phyloP scores from a whole-genome alignment of 257 asterid species.

The Gynochthodes officinalis region DNA sequence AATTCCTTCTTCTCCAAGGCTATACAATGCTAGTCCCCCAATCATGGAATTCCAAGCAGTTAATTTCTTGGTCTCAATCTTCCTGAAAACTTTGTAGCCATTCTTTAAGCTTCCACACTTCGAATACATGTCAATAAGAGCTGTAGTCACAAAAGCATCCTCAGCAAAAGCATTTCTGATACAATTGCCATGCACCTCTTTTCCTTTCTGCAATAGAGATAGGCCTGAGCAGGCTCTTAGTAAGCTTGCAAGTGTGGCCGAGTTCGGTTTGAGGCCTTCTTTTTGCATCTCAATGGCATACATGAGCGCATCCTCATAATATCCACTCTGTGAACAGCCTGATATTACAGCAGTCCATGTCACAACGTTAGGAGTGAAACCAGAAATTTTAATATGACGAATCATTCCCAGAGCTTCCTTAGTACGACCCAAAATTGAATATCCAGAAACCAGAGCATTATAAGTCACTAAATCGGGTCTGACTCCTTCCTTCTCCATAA shows the following conservation, averaged over 20 bases:
- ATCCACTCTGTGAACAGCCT: slow-evolving; percentile 51
- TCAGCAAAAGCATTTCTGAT: slow-evolving; percentile 30
- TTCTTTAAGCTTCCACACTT: slow-evolving; percentile 52
- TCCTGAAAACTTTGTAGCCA: slow-evolving; percentile 40
- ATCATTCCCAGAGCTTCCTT: slow-evolving; percentile 47
- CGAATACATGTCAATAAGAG: slow-evolving; percentile 57
- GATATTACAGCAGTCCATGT: slow-evolving; percentile 72
- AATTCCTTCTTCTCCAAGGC: slow-evolving; percentile 41
- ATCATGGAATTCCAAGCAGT: slow-evolving; percentile 64
- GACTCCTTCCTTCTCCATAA: slow-evolving; percentile 43
- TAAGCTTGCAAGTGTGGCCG: slow-evolving; percentile 49
- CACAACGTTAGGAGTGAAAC: slow-evolving; percentile 48
- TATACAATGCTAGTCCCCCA: slow-evolving; percentile 46
- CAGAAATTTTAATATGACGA: slow-evolving; percentile 34
- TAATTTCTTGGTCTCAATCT: slow-evolving; percentile 29
- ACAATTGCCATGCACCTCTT: slow-evolving; percentile 44
- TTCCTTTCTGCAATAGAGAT: slow-evolving; percentile 49
- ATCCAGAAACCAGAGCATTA: slow-evolving; percentile 59
- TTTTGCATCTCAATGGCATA: slow-evolving; percentile 45
- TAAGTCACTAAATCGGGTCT: slow-evolving; percentile 53
- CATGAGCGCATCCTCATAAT: slow-evolving; percentile 34
- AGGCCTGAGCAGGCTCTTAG: slow-evolving; percentile 47
- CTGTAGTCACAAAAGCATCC: slow-evolving; percentile 45
- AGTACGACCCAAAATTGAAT: slow-evolving; percentile 34
- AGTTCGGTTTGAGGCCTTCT: slow-evolving; percentile 46